Evolutionary conservation across 2,329 filamentous ascomycete species (phyloP).

Genomic region (Pseudogymnoascus sp.): DNA sequence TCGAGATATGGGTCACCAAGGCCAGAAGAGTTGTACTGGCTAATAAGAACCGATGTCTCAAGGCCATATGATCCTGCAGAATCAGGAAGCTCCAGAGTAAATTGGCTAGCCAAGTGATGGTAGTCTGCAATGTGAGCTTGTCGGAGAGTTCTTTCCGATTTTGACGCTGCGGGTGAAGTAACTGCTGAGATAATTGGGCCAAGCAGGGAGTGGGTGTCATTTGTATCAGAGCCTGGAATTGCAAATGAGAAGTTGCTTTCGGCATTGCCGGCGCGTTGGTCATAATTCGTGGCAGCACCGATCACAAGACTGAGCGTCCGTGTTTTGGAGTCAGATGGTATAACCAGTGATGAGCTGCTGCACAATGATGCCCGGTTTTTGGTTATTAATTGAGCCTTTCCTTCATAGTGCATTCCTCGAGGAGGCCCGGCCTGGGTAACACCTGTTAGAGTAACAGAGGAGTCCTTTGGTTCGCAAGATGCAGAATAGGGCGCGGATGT

Average conservation of each 20-base stretch:
- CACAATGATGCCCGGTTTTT: slow-evolving; percentile 15
- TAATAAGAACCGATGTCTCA: slow-evolving; percentile 34
- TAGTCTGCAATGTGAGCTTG: slow-evolving; percentile 37
- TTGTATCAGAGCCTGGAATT: neutral
- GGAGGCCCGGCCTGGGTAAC: slow-evolving; percentile 34
- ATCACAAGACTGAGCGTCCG: slow-evolving; percentile 35
- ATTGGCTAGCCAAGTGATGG: slow-evolving; percentile 31
- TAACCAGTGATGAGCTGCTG: slow-evolving; percentile 22
- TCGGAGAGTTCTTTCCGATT: slow-evolving; percentile 29
- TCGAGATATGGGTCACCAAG: slow-evolving; percentile 45
- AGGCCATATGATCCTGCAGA: slow-evolving; percentile 32
- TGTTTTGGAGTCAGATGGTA: slow-evolving; percentile 23
- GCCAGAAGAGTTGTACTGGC: slow-evolving; percentile 27
- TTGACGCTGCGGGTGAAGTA: slow-evolving; percentile 29
- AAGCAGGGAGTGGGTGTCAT: slow-evolving; percentile 28
- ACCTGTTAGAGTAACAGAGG: slow-evolving; percentile 28
- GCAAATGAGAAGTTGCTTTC: slow-evolving; percentile 27
- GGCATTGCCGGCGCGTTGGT: slow-evolving; percentile 40
- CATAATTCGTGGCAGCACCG: slow-evolving; percentile 42
- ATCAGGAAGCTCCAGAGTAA: slow-evolving; percentile 40
- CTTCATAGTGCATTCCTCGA: slow-evolving; percentile 39
- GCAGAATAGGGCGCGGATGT: slow-evolving; percentile 14
- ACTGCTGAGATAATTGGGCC: slow-evolving; percentile 30
- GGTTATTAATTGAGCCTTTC: slow-evolving; percentile 29
- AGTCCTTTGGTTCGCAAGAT: slow-evolving; percentile 13